These are phyloP conservation scores for Trametes pubescens DNA, from an alignment of 1,284 basidiomycete genomes.

Conservation along the genomic window DNA sequence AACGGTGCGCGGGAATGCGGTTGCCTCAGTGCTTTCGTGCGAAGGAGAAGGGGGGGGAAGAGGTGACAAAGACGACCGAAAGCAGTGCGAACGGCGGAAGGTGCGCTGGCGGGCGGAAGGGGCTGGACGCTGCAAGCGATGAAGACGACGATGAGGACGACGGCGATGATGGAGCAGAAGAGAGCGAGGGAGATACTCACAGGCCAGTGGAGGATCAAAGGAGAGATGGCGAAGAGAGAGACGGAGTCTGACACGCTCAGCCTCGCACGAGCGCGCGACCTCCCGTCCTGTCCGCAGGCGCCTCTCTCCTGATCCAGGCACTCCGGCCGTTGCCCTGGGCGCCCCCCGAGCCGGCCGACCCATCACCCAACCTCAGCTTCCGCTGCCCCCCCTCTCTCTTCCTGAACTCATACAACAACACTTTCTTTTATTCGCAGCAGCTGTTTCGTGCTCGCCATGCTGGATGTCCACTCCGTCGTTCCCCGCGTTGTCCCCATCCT, in stretches of 20 bases:
- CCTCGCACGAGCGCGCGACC: constrained; percentile 1
- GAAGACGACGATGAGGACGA: constrained; percentile 9
- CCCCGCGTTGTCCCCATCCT: neutral
- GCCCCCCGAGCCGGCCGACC: neutral
- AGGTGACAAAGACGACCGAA: constrained; percentile 23
- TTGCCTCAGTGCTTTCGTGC: constrained; percentile 17
- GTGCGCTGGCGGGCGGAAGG: constrained; percentile 25
- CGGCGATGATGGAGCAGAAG: neutral
- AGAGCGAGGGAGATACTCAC: constrained; percentile 22
- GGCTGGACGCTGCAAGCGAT: constrained; percentile 21
- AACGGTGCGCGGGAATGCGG: constrained; percentile 14
- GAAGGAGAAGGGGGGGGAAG: constrained; percentile 11
- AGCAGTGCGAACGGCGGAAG: constrained; percentile 9
- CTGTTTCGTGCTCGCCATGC: neutral
- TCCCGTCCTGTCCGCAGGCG: neutral
- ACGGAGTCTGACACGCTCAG: neutral
- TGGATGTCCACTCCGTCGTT: neutral
- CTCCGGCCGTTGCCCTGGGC: neutral
- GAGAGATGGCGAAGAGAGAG: constrained; percentile 25
- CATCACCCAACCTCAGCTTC: neutral
- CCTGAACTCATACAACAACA: neutral
- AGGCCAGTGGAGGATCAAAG: constrained; percentile 32
- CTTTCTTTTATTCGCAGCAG: neutral
- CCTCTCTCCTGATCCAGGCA: neutral
- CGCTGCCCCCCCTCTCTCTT: neutral